phyloP scores from a whole-genome alignment of 2,329 filamentous ascomycete species.

The Talaromyces marneffei region DNA sequence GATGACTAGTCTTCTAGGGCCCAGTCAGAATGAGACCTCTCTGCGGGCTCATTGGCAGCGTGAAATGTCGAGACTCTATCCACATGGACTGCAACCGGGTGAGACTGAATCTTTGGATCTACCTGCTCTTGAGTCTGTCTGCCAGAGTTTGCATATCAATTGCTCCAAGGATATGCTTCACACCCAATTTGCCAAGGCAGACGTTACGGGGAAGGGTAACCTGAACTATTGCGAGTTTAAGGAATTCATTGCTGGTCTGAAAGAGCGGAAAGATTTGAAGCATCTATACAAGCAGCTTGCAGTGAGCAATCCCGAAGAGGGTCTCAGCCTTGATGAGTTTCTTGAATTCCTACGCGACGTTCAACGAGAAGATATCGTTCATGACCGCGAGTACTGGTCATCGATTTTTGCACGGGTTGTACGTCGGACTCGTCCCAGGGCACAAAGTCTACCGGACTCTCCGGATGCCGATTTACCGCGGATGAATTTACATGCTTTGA shows the following conservation, averaged over 20 bases:
- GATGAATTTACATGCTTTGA: constrained; percentile 75
- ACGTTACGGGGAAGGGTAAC: constrained; percentile 57
- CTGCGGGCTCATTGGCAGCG: constrained; percentile 79
- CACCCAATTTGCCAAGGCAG: constrained; percentile 67
- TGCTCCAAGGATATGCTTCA: constrained; percentile 69
- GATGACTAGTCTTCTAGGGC: constrained; percentile 80
- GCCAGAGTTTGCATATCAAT: constrained; percentile 87
- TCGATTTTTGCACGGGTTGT: constrained; percentile 65
- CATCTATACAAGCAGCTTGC: constrained; percentile 63
- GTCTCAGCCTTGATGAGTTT: constrained; percentile 69
- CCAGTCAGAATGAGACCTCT: constrained; percentile 69
- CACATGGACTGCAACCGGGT: constrained; percentile 35
- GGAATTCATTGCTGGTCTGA: constrained; percentile 74
- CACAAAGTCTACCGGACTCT: constrained; percentile 37
- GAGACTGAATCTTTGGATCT: constrained; percentile 71
- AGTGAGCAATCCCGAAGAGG: constrained; percentile 50
- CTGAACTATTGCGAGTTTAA: constrained; percentile 78
- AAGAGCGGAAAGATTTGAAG: constrained; percentile 74
- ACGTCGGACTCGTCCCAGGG: constrained; percentile 52
- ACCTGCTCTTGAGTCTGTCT: constrained; percentile 72
- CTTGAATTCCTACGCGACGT: constrained; percentile 64
- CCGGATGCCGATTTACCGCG: constrained; percentile 45
- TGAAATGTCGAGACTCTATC: constrained; percentile 68
- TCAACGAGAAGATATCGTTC: constrained; percentile 70
- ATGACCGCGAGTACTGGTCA: constrained; percentile 62